Evolutionary conservation across 2,329 filamentous ascomycete genomes (phyloP), one percentile per base, ranked within the genome.

Genomic region (Dichotomopilus funicola): DNA sequence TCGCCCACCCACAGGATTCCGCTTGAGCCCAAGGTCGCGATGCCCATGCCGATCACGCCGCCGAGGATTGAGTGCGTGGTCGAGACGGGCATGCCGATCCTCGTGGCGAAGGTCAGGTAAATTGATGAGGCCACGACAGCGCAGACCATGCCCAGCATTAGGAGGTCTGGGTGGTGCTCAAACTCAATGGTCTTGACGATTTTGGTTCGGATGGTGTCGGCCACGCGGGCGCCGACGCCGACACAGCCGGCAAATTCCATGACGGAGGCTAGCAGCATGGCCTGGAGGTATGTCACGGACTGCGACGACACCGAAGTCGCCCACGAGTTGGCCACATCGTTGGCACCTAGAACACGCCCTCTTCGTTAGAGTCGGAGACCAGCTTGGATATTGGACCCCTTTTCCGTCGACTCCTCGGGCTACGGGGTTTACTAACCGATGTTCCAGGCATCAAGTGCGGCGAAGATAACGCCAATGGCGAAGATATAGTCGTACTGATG

Each of bases 251-350:
- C 68, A 61, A 86, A 81, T 68, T 86, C 83, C 72, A 84, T 82
- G 57, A 84, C 65, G 45, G 77, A 75, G 40, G 78, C 81, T 34
- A 81, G 70, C 10, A 77, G 61, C 80, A 82, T 81, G 61, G 80
- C 82, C 67, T 85, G 81, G 52, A 78, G 59, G 67, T 84, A 80
- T 13, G 79, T 78, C 43, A 87, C 69, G 56, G 86, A 88, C 41
- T 85, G 76, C 3, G 86, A 88, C 1, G 83, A 86, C 56, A 89
- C 86, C 61, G 81, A 85, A 37, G 83, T 87, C n/a, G 85, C 85
- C 81, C 83, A 89, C 1, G 85, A 81, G 74, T 89, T 89, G 70
- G 86, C 86, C 57, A 89, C 85, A 85, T 89, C 86, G 71, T 83
- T 75, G 67, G 66, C 71, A 62, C 72, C 73, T 69, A 63, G 6